A percentile compares a stretch with the other conserved stretches of the same genome.
phyloP scores from a whole-genome alignment of 306 rosid species.

The Corylus americana region DNA sequence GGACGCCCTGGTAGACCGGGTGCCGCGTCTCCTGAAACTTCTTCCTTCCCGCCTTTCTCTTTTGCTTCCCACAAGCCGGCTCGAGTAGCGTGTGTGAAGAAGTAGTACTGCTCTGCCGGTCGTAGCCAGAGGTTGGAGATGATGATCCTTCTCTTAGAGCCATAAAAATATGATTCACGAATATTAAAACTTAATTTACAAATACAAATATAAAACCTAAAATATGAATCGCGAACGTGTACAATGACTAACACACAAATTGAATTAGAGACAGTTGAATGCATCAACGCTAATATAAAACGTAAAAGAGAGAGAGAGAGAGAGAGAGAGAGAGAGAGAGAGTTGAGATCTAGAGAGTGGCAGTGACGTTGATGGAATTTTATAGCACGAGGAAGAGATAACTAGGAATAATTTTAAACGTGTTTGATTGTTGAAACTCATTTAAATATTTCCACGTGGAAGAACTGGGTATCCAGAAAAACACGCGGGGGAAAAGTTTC shows the following conservation, averaged over 20 bases:
- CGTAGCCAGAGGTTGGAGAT: neutral
- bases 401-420: neutral
- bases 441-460: neutral
- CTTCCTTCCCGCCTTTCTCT: slow-evolving; percentile 61
- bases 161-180: neutral
- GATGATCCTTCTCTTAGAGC: slow-evolving; percentile 1
- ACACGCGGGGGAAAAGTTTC: neutral
- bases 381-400: neutral
- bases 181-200: too few species aligned
- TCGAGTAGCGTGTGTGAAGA: neutral
- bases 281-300: too few species aligned
- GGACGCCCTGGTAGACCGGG: slow-evolving; percentile 66
- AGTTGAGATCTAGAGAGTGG: neutral
- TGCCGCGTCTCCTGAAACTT: slow-evolving; percentile 76
- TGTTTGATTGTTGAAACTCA: neutral
- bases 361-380: neutral
- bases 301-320: neutral
- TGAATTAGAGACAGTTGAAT: too few species aligned
- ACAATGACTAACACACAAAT: too few species aligned
- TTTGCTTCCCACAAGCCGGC: slow-evolving; percentile 24
- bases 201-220: too few species aligned
- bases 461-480: neutral
- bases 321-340: neutral
- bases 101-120: neutral
- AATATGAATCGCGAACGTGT: too few species aligned